These are phyloP conservation scores for Protomyces gravidus DNA, from an alignment of 1,139 yeast species.

Conservation along the genomic window DNA sequence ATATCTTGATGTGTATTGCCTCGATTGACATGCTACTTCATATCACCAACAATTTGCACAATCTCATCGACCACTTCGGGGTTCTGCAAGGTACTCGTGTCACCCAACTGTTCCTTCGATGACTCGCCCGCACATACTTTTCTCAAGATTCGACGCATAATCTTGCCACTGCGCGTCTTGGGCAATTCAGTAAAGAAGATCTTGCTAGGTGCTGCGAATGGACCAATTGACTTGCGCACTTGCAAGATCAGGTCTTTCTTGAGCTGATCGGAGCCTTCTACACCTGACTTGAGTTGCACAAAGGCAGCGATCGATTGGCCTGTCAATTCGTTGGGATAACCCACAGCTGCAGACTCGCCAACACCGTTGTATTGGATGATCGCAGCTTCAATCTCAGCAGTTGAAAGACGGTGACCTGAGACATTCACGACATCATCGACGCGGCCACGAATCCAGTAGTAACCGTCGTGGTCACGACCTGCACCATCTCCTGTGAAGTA, in stretches of 20 bases:
- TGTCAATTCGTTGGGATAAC: slow-evolving; percentile 87
- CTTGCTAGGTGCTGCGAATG: slow-evolving; percentile 94
- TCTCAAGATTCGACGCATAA: slow-evolving; percentile 96
- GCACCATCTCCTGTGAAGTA: slow-evolving; percentile 99
- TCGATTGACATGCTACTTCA: no score
- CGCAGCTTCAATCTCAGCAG: slow-evolving; percentile 96
- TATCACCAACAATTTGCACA: slow-evolving; percentile 44
- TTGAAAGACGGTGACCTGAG: slow-evolving; percentile 93
- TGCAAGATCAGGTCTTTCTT: slow-evolving; percentile 80
- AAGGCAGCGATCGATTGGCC: slow-evolving; percentile 97
- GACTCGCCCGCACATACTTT: slow-evolving; percentile 77
- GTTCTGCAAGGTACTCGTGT: slow-evolving; percentile 82
- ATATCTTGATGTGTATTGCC: no score
- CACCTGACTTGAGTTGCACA: slow-evolving; percentile 68
- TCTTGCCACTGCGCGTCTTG: slow-evolving; percentile 96
- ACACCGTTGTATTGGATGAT: slow-evolving; percentile 73
- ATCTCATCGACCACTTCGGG: slow-evolving; percentile 79
- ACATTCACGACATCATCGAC: slow-evolving; percentile 98
- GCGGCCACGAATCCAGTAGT: slow-evolving; percentile 97
- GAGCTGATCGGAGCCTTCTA: slow-evolving; percentile 52
- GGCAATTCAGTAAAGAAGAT: slow-evolving; percentile 87
- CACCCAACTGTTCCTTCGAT: slow-evolving; percentile 81
- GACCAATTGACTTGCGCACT: slow-evolving; percentile 93
- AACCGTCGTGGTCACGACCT: slow-evolving; percentile 94
- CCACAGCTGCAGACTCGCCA: slow-evolving; percentile 92